A percentile compares a stretch with the other conserved stretches of the same genome.
Conservation (phyloP, 164 flowering plant species). For the Nymphaea thermarum region DNA sequence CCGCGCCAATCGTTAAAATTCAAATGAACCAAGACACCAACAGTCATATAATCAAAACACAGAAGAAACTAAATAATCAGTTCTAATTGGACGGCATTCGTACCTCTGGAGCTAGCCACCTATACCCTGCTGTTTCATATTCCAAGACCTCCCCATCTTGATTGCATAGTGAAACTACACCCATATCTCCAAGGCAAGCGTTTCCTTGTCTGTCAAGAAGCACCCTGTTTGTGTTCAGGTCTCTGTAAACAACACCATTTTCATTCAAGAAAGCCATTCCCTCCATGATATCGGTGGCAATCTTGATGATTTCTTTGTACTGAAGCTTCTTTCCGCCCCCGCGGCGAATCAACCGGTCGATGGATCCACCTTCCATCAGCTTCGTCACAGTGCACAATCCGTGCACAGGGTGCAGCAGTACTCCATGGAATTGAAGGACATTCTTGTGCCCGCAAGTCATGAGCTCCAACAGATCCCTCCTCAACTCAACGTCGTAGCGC, state of each 20-base stretch:
- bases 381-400: slow-evolving; percentile 82
- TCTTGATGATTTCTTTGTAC: slow-evolving; percentile 56
- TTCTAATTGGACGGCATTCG: slow-evolving; percentile 12
- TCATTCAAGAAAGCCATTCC: slow-evolving; percentile 91
- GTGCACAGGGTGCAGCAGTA: slow-evolving; percentile 67
- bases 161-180: slow-evolving; percentile 66
- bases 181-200: slow-evolving; percentile 89
- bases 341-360: slow-evolving; percentile 52
- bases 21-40: background rate
- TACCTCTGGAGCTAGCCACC: slow-evolving; percentile 99
- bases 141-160: slow-evolving; percentile 74
- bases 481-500: slow-evolving; percentile 53
- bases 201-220: slow-evolving; percentile 74
- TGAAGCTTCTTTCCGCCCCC: slow-evolving; percentile 48
- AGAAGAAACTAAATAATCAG: background rate
- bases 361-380: slow-evolving; percentile 87
- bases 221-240: slow-evolving; percentile 69
- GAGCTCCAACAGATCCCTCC: slow-evolving; percentile 69
- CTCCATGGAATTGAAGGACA: slow-evolving; percentile 63
- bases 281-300: slow-evolving; percentile 70
- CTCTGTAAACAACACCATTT: slow-evolving; percentile 69
- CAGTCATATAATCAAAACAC: background rate
- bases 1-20: too few species aligned
- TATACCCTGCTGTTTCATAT: slow-evolving; percentile 89
- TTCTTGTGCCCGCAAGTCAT: slow-evolving; percentile 92